Evolutionary conservation across 208 protist genomes (phyloP).

Genomic region (Leishmania gerbilli): DNA sequence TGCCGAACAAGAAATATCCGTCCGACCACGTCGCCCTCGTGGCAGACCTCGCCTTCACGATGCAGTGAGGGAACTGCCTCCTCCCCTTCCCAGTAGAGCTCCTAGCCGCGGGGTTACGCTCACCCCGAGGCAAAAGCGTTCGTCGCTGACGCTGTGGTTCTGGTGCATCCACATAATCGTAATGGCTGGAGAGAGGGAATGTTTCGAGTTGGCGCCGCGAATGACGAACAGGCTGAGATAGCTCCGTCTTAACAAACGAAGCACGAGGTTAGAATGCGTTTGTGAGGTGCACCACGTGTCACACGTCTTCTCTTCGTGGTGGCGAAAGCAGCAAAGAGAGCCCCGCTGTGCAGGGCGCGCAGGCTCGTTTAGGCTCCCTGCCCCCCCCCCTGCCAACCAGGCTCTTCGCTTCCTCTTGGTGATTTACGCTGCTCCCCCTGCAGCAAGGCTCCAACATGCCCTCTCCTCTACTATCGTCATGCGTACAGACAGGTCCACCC

Average conservation of each 20-base stretch:
- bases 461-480: not conserved
- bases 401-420: not conserved
- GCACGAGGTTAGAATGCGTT: not conserved
- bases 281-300: not conserved
- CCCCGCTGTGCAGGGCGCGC: not conserved
- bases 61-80: not conserved
- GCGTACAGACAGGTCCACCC: too few relatives aligned
- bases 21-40: conserved; percentile 93
- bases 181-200: not conserved
- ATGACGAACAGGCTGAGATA: not conserved
- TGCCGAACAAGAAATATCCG: conserved; percentile 87
- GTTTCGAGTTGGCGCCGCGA: not conserved
- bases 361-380: not conserved
- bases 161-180: not conserved
- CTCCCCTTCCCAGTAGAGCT: not conserved
- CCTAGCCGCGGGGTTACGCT: not conserved
- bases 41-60: conserved; percentile 56
- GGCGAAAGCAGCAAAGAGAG: not conserved
- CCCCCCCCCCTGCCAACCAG: not conserved
- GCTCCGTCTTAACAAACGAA: not conserved
- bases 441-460: not conserved
- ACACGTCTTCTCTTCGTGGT: not conserved
- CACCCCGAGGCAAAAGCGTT: not conserved
- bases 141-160: too few relatives aligned
- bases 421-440: not conserved